A percentile compares a stretch with the other conserved stretches of the same genome.
Evolutionary conservation across 2,329 filamentous ascomycete species (phyloP).

Genomic region (Aspergillus pseudotamarii): DNA sequence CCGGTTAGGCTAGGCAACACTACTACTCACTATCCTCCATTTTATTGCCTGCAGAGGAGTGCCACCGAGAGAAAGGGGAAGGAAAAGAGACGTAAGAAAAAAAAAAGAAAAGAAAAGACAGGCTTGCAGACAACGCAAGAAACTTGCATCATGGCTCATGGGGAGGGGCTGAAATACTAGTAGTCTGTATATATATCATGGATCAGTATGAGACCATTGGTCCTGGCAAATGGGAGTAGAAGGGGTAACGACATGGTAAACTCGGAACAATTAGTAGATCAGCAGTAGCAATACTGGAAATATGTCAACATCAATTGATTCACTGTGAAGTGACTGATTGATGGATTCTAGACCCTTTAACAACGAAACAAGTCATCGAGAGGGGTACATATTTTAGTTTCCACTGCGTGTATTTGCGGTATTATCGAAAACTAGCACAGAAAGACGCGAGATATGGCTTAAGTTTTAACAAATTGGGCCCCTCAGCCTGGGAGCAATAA

Average conservation of each 20-base stretch:
- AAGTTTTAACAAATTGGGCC: not conserved
- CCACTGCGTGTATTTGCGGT: not conserved
- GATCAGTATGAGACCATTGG: not conserved
- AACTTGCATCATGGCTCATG: not conserved
- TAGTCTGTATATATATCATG: not conserved
- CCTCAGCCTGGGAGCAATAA: not conserved
- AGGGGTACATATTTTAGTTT: not conserved
- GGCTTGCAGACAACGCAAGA: not conserved
- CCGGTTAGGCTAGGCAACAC: not conserved
- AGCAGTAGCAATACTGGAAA: not conserved
- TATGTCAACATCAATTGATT: not conserved
- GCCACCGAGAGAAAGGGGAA: not conserved
- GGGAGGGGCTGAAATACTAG: not conserved
- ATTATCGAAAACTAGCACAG: not conserved
- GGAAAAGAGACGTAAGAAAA: not conserved
- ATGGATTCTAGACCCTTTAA: slow-evolving; percentile 1
- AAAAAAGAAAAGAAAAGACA: not conserved
- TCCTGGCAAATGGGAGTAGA: not conserved
- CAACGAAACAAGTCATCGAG: not conserved
- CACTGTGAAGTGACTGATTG: not conserved
- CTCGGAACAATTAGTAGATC: not conserved
- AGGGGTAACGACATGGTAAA: not conserved
- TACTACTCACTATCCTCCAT: not conserved
- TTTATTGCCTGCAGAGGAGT: not conserved
- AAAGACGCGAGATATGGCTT: not conserved